Evolutionary conservation across 139 green algal species (phyloP).

Genomic region (Coccomyxa sp.): DNA sequence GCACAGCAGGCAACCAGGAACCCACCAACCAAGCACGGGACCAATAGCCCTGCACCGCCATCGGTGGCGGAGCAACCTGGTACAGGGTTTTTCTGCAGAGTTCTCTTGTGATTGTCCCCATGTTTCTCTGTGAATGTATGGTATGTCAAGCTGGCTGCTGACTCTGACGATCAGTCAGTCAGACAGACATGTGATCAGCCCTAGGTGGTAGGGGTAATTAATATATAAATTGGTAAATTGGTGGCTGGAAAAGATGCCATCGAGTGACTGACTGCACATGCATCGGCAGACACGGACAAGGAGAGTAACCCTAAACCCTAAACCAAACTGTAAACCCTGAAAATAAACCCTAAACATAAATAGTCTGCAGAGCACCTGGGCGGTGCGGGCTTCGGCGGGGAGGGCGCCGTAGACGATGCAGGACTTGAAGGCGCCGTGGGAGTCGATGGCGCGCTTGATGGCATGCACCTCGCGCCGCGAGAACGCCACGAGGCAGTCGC

Average conservation of each 20-base stretch:
- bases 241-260: not conserved
- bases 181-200: too few species aligned
- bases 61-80: too few species aligned
- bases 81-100: too few species aligned
- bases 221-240: not conserved
- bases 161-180: too few species aligned
- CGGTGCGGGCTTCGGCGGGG: constrained; percentile 70
- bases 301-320: not conserved
- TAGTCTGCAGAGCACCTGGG: not conserved
- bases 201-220: not conserved
- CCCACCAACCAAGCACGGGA: too few species aligned
- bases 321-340: not conserved
- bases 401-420: constrained; percentile 87
- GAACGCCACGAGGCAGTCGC: constrained; percentile 95
- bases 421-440: not conserved
- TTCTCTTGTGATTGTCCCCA: too few species aligned
- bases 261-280: not conserved
- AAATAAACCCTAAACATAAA: not conserved
- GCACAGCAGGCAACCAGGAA: too few species aligned
- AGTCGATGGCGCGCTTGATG: not conserved
- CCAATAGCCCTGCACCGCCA: too few species aligned
- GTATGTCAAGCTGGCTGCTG: too few species aligned
- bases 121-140: too few species aligned
- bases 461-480: constrained; percentile 37
- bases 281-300: not conserved